Percentiles rank a stretch among this genome's conserved stretches.
These are phyloP conservation scores for Mycena venus DNA, from an alignment of 768 basidiomycete genomes.

Conservation along the genomic window DNA sequence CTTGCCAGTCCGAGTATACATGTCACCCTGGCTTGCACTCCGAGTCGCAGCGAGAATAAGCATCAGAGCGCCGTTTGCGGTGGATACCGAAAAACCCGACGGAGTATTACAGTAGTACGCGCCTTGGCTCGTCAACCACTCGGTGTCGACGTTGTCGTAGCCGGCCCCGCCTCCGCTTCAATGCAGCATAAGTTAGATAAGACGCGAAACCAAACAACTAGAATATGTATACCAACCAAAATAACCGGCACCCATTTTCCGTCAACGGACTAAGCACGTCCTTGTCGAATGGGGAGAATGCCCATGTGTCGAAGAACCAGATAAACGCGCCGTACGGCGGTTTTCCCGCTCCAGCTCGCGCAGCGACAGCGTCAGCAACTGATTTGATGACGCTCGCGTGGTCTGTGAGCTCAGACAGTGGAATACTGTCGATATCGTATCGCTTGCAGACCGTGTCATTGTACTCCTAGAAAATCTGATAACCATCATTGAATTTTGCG, in stretches of 20 bases:
- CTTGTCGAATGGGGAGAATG: slow-evolving; percentile 22
- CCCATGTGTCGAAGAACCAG: slow-evolving; percentile 21
- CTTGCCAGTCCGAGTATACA: slow-evolving; percentile 31
- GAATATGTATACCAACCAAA: too few relatives aligned
- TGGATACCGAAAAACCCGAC: slow-evolving; percentile 30
- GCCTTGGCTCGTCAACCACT: slow-evolving; percentile 32
- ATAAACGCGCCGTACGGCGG: slow-evolving; percentile 29
- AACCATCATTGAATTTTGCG: not conserved
- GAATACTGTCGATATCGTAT: slow-evolving; percentile 25
- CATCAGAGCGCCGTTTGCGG: slow-evolving; percentile 38
- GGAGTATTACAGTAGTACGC: slow-evolving; percentile 40
- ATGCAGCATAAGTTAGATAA: not conserved
- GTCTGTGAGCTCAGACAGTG: slow-evolving; percentile 5
- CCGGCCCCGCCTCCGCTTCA: slow-evolving; percentile 32
- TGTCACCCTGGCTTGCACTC: slow-evolving; percentile 30
- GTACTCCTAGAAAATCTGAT: slow-evolving; percentile 22
- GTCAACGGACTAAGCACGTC: slow-evolving; percentile 27
- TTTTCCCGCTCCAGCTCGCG: slow-evolving; percentile 17
- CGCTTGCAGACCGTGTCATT: slow-evolving; percentile 9
- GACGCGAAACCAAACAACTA: not conserved
- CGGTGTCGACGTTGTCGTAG: slow-evolving; percentile 30
- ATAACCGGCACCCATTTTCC: slow-evolving; percentile 27
- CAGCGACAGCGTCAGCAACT: slow-evolving; percentile 17
- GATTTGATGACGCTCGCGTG: slow-evolving; percentile 2
- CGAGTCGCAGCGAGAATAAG: slow-evolving; percentile 37